Percentiles rank a stretch among this genome's conserved stretches.
Evolutionary conservation across 2,329 filamentous ascomycete genomes (phyloP).

Genomic region (Colletotrichum chrysophilum): DNA sequence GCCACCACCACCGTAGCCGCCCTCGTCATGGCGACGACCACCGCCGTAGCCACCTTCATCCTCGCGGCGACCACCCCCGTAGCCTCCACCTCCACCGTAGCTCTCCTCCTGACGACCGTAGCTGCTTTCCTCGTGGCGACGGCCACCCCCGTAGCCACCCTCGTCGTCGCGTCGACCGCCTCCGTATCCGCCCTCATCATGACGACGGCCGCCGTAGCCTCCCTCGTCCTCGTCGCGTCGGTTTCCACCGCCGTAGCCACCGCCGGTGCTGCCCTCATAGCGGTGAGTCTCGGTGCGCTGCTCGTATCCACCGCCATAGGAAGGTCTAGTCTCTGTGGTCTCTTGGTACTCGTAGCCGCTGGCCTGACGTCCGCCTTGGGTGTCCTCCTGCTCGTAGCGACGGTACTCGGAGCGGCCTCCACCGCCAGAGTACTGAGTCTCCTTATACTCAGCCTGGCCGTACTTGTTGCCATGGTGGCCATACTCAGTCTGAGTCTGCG

Average conservation of each 20-base stretch:
- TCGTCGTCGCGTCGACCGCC: conserved; percentile 18
- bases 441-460: conserved; percentile 63
- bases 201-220: conserved; percentile 27
- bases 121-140: conserved; percentile 23
- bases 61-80: conserved; percentile 25
- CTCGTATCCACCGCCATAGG: conserved; percentile 61
- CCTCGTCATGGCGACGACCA: conserved; percentile 25
- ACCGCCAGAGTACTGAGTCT: conserved; percentile 64
- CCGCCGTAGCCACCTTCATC: conserved; percentile 28
- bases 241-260: conserved; percentile 20
- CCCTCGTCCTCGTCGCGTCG: conserved; percentile 26
- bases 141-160: conserved; percentile 24
- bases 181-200: conserved; percentile 3
- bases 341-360: conserved; percentile 64
- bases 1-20: neutral
- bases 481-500: conserved; percentile 66
- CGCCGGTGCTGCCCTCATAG: conserved; percentile 39
- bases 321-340: conserved; percentile 57
- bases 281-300: conserved; percentile 61
- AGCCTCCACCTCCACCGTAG: conserved; percentile 24
- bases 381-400: conserved; percentile 64
- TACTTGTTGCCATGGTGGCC: conserved; percentile 62
- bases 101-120: conserved; percentile 13
- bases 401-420: conserved; percentile 64
- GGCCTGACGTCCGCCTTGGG: conserved; percentile 39